Base-by-base conservation (phyloP, 2,329 filamentous ascomycete genomes). In the Aspergillus caelatus region DNA sequence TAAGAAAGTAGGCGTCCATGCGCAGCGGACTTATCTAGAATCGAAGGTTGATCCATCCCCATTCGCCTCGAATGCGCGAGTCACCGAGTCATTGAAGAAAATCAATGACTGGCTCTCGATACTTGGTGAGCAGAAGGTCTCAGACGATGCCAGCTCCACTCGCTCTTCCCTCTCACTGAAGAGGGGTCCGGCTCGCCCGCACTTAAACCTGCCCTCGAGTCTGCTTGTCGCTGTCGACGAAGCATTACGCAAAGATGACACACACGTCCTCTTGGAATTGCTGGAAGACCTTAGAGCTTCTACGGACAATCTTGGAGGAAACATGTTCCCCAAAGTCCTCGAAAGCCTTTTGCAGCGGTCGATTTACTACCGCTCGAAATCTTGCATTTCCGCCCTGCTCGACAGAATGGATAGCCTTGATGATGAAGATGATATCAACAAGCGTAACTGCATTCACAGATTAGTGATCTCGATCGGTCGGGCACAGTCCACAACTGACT, bases 101-200 rank as follows among this genome's bases (percentile, higher is more conserved):
- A 92, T 98, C 75, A 98, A 98, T 78, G 91, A 93, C 68, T 97
- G 94, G 93, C 85, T 99, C 21, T 94, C 93, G 0, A 86, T 89
- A 2, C 82, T 98, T 21, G 90, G 89, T 19, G 93, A 96, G 57
- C 86, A 89, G 39, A 92, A 94, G 74, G 86, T 85, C n/a, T 77
- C 86, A 14, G 91, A 95, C 71, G 93, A 97, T 75, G 83, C 87
- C 55, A 88, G 83, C 58, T 95, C 93, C 1, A 85, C 88, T 1
- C 88, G 85, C 67, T 91, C 89, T 4, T 84, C 83, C 19, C 81
- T 88, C 43, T 95, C 93, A 0, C 80, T 97, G 23, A 91, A 92
- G 62, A 88, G 91, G 63, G 90, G 90, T 3, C 89, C 92, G 3
- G 90, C 91, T 11, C 91, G 91, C 67, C 89, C 91, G 12, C 89